Conservation (phyloP, 257 asterid species). For the Solanum rostratum region DNA sequence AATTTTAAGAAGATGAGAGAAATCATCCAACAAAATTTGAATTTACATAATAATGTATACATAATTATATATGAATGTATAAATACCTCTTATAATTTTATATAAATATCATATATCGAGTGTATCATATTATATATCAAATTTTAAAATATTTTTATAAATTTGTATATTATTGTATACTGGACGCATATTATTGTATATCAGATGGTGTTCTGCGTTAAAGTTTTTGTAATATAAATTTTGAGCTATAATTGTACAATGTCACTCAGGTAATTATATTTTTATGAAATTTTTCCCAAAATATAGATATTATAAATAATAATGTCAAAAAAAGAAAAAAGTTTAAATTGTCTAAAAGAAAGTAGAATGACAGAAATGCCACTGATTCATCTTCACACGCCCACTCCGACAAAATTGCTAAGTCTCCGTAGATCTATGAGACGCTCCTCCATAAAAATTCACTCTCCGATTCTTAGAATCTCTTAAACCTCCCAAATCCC, state of each 20-base stretch:
- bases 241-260: background rate
- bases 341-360: background rate
- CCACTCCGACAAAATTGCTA: background rate
- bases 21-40: too few relatives aligned
- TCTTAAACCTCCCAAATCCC: background rate
- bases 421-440: background rate
- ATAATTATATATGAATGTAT: too few relatives aligned
- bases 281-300: too few relatives aligned
- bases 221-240: too few relatives aligned
- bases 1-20: too few relatives aligned
- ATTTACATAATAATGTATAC: too few relatives aligned
- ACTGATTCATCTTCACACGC: background rate
- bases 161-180: too few relatives aligned
- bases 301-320: background rate
- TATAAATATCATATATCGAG: too few relatives aligned
- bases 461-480: background rate
- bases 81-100: background rate
- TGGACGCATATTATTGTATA: background rate
- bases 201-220: background rate
- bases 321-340: background rate
- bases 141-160: too few relatives aligned
- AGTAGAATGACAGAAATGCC: background rate
- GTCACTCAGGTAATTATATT: background rate
- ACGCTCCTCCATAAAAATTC: background rate
- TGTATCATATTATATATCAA: background rate